Percentiles rank a stretch among this genome's conserved stretches.
These are phyloP conservation scores for Oryza australiensis DNA, from an alignment of 176 grass and related monocot species.

Conservation along the genomic window DNA sequence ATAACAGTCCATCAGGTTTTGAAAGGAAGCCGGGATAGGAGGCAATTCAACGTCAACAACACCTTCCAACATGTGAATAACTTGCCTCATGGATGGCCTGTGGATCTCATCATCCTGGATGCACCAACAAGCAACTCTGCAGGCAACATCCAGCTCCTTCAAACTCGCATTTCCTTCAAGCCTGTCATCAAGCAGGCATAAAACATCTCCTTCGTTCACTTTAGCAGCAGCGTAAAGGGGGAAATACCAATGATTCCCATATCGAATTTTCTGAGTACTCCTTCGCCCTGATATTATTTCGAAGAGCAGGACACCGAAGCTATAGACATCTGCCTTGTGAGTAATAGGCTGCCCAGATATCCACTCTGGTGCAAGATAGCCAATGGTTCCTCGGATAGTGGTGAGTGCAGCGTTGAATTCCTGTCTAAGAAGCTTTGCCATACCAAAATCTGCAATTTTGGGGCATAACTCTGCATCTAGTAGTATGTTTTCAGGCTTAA, in stretches of 20 bases:
- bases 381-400: slow-evolving; percentile 41
- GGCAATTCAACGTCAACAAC: not conserved
- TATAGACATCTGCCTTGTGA: slow-evolving; percentile 44
- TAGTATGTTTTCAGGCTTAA: slow-evolving; percentile 53
- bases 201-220: slow-evolving; percentile 35
- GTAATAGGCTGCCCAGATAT: slow-evolving; percentile 36
- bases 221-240: slow-evolving; percentile 24
- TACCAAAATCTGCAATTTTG: slow-evolving; percentile 57
- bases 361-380: slow-evolving; percentile 58
- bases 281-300: slow-evolving; percentile 48
- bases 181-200: slow-evolving; percentile 37
- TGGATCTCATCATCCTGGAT: slow-evolving; percentile 37
- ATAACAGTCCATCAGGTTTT: slow-evolving; percentile 22
- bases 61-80: slow-evolving; percentile 36
- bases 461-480: slow-evolving; percentile 29
- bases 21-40: slow-evolving; percentile 33
- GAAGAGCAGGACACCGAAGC: slow-evolving; percentile 47
- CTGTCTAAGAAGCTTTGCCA: slow-evolving; percentile 45
- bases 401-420: slow-evolving; percentile 37
- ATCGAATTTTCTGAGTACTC: not conserved
- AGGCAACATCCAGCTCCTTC: slow-evolving; percentile 24
- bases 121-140: slow-evolving; percentile 48
- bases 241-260: not conserved
- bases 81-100: slow-evolving; percentile 42
- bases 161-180: slow-evolving; percentile 17